Percentiles rank a stretch among this genome's conserved stretches.
These are phyloP conservation scores for Huiozyma naganishii DNA, from an alignment of 805 yeast genomes.

Conservation along the genomic window DNA sequence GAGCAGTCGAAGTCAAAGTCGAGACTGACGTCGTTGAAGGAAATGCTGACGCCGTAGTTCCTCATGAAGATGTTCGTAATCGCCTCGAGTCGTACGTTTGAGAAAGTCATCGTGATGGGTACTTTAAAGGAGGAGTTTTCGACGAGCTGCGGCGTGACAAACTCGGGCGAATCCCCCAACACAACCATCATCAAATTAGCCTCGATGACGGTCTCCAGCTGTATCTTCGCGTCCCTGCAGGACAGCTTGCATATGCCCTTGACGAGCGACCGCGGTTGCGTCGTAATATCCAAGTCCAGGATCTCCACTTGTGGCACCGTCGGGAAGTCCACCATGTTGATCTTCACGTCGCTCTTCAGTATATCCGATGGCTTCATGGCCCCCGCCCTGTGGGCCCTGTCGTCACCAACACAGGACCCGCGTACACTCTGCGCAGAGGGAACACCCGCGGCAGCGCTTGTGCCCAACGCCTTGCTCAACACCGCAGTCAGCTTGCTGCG, in stretches of 20 bases:
- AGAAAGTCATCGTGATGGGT: slow-evolving; percentile 28
- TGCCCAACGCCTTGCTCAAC: slow-evolving; percentile 11
- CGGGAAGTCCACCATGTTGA: slow-evolving; percentile 22
- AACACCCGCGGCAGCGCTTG: neutral
- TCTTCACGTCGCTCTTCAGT: slow-evolving; percentile 23
- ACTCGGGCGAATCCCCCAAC: slow-evolving; percentile 19
- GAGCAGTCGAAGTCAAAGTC: slow-evolving; percentile 29
- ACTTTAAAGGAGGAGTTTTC: slow-evolving; percentile 26
- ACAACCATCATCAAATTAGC: slow-evolving; percentile 24
- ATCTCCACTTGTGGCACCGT: slow-evolving; percentile 25
- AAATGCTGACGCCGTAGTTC: slow-evolving; percentile 25
- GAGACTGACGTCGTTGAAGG: slow-evolving; percentile 29
- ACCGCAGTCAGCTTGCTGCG: slow-evolving; percentile 20
- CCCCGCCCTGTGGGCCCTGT: neutral
- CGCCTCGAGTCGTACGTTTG: slow-evolving; percentile 25
- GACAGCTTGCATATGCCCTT: slow-evolving; percentile 28
- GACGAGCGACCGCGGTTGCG: slow-evolving; percentile 24
- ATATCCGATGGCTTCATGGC: slow-evolving; percentile 5
- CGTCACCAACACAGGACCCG: neutral
- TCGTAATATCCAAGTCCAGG: slow-evolving; percentile 25
- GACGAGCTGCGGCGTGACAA: slow-evolving; percentile 25
- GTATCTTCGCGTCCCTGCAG: slow-evolving; percentile 24
- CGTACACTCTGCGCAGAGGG: neutral
- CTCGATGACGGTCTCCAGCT: slow-evolving; percentile 27
- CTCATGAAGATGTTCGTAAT: slow-evolving; percentile 27